Evolutionary conservation across 176 grass and related monocot species (phyloP).

Genomic region (Carex myosuroides): DNA sequence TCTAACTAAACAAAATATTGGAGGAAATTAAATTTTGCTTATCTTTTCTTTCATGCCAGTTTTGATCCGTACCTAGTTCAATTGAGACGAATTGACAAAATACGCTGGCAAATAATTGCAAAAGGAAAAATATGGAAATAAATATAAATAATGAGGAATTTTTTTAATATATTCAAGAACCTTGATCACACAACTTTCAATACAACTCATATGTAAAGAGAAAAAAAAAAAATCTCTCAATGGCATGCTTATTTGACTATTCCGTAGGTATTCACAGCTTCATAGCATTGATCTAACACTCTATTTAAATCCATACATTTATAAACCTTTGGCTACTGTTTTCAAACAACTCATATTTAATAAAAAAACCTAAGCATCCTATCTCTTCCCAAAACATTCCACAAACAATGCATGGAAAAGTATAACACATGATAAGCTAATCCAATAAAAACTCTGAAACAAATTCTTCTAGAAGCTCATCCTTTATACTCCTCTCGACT

Average conservation of each 20-base stretch:
- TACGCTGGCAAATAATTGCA: background rate
- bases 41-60: no score
- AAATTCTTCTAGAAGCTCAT: slow-evolving; percentile 70
- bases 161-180: background rate
- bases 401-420: background rate
- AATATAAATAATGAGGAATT: background rate
- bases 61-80: no score
- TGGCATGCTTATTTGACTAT: background rate
- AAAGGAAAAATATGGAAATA: no score
- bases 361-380: background rate
- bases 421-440: background rate
- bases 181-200: background rate
- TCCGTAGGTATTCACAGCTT: background rate
- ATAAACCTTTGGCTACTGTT: background rate
- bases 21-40: no score
- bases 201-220: background rate
- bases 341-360: background rate
- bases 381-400: background rate
- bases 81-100: background rate
- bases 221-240: background rate
- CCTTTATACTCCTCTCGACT: slow-evolving; percentile 61
- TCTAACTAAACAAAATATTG: no score
- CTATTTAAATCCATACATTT: background rate
- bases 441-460: slow-evolving; percentile 30
- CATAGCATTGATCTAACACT: background rate